Base-by-base conservation (phyloP, 2,329 filamentous ascomycete species). In the Xylariales sp. region DNA sequence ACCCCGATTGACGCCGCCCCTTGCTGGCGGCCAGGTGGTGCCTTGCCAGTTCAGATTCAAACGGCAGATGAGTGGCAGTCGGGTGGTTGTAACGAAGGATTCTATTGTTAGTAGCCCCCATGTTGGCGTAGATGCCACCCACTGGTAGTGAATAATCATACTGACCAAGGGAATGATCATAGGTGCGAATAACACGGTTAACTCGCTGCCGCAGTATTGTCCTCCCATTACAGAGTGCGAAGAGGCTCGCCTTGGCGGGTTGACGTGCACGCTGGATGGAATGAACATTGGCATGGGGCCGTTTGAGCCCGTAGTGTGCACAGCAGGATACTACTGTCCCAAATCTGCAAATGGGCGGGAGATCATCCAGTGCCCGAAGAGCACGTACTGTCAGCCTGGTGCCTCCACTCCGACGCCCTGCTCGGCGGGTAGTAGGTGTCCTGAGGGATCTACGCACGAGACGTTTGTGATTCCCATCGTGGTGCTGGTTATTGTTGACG, bases 231-330 rank as follows among this genome's bases (percentile, higher is more conserved):
- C 55, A 2, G 35, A 46, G 8, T 70, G 66, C 21, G 65, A 67
- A 21, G 43, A 56, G 27, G 48, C 54, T 3, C 55, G 66, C 37
- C 37, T 67, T 2, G 53, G 55, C 1, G 61, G 62, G 1, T 41
- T 45, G 7, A 51, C 60, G 3, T 69, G 64, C 40, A 21, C 36
- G 2, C 47, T 57, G 5, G 16, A 56, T 1, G 61, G 59, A 16
- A 43, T 28, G 5, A 69, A 67, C 36, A 52, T 63, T 13, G 61
- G 49, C 3, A 69, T 70, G 66, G 66, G 67, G 0, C 61, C 60
- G 3, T 69, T 70, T 36, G 74, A 78, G 44, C 74, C 74, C 1
- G 57, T 71, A 4, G 51, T 76, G 6, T 78, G 74, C 47, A 60
- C 61, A 28, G 46, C 62, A 25, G 73, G 73, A 3, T 60, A 53